Percentiles rank a stretch among this genome's conserved stretches.
Conservation (phyloP, 2,329 filamentous ascomycete genomes). For the Hypoxylon sp. region DNA sequence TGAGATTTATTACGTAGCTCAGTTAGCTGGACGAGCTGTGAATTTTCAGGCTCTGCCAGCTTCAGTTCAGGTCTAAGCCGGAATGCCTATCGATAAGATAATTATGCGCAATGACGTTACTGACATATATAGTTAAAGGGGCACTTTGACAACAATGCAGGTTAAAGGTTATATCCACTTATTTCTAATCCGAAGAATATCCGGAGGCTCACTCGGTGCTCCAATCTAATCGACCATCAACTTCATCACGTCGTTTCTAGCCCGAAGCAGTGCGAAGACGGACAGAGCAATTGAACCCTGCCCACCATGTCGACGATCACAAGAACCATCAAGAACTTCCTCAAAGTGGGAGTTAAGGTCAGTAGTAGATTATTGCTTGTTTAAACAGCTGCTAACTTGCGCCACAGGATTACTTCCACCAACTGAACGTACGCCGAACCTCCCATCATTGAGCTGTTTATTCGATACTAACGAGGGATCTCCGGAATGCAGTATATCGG, state of each 20-base stretch:
- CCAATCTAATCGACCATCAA: constrained; percentile 33
- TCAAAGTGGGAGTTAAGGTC: constrained; percentile 89
- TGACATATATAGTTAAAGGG: neutral
- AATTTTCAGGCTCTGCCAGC: constrained; percentile 15
- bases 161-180: neutral
- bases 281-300: constrained; percentile 46
- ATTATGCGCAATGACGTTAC: neutral
- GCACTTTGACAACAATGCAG: neutral
- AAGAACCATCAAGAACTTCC: constrained; percentile 86
- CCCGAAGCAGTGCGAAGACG: constrained; percentile 28
- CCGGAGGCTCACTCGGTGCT: constrained; percentile 2
- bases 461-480: constrained; percentile 38
- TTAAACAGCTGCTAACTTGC: constrained; percentile 21
- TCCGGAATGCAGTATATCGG: constrained; percentile 61
- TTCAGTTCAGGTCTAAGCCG: neutral
- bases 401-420: constrained; percentile 83
- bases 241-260: constrained; percentile 29
- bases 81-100: neutral
- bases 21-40: neutral
- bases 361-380: constrained; percentile 29
- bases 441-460: constrained; percentile 36
- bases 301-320: constrained; percentile 86
- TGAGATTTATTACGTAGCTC: neutral
- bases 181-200: constrained; percentile 24
- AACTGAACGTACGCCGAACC: constrained; percentile 80